Base-by-base conservation (phyloP, 2,329 filamentous ascomycete species). In the Arthrobotrys megalospora region DNA sequence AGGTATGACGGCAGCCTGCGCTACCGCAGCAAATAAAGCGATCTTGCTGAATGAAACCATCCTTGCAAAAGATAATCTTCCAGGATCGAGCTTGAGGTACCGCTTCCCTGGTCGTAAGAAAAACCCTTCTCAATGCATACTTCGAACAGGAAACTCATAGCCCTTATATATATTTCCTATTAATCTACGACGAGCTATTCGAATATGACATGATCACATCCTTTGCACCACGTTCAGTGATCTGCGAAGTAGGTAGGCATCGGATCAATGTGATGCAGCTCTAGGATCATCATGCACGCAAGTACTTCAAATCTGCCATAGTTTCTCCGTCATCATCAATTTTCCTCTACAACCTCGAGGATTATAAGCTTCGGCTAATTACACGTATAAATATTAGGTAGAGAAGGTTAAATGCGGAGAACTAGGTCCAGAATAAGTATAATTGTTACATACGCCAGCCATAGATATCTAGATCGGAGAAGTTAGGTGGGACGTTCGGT, bases 31-130 rank as follows among this genome's bases (percentile, higher is more conserved):
- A 24, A 77, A 60, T 28, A 77, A 24, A 32, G 66, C 73, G 45
- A 71, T 66, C 45, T 71, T 77, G 34, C 66, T 66, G n/a, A 77
- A 60, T 16, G 73, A 71, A 52, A 77, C 66, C 73, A 77, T 77
- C 58, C 60, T 71, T 67, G 24, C 55, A 41, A 36, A 19, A 34
- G 24, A 32, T 50, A 50, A 1, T 62, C 48, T 48, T 45, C 43
- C 41, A 58, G 50, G 34, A 60, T 45, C 2, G 43, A 72, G 47
- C 62, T 60, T 50, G 43, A 45, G 36, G 60, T 73, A 58, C 47
- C n/a, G n/a, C 19, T 64, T 43, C 53, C 45, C 67, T 64, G 28
- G 34, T 19, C 47, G 11, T 11, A 53, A 5, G 62, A 16, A 52
- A 50, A 36, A 41, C 4, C 21, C 8, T 41, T 8, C 16, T 38